Base-by-base conservation (phyloP, 306 rosid species). In the Vicia villosa region DNA sequence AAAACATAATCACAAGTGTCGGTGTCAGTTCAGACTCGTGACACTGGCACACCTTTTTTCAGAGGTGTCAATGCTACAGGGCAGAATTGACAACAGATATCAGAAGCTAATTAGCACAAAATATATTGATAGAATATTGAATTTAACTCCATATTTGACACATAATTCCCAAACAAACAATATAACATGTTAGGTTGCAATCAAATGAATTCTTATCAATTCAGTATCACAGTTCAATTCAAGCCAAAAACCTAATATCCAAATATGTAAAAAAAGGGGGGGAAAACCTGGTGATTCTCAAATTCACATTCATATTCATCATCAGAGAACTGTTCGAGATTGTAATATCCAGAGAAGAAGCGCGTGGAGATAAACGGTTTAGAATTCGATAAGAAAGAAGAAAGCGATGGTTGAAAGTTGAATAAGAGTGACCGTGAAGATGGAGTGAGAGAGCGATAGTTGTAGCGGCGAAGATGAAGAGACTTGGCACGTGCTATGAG, bases 221-320 rank as follows among this genome's bases (percentile, higher is more conserved):
- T 42, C 12, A 36, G 52, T 61, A 41, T 71, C 21, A 41, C 42
- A 50, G 10, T 52, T 43, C 5, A 10, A 15, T 54, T 47, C 26
- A 37, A 17, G 38, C 38, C n/a, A n/a, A 46, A 47, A n/a, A 13
- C 8, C 16, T 13, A 43, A 14, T 43, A 13, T 43, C 37, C 9
- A 32, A 32, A 32, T 32, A 32, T 19, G 46, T 54, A 5, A 6
- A 24, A 4, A 8, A n/a, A 72, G 51, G 14, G 21, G 3, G 12
- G 14, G 5, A 4, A 16, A 67, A 86, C 96, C 88, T 82, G 81
- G 7, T 88, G 90, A 74, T 70, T 80, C 66, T 86, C 90, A 37
- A 81, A 86, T 36, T 85, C 90, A 74, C 90, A 85, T 32, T 81
- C 96, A 78, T 89, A 92, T 76, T 92, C 98, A 52, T 92, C 98